phyloP scores from a whole-genome alignment of 208 protist species.

The Angomonas ambiguus region DNA sequence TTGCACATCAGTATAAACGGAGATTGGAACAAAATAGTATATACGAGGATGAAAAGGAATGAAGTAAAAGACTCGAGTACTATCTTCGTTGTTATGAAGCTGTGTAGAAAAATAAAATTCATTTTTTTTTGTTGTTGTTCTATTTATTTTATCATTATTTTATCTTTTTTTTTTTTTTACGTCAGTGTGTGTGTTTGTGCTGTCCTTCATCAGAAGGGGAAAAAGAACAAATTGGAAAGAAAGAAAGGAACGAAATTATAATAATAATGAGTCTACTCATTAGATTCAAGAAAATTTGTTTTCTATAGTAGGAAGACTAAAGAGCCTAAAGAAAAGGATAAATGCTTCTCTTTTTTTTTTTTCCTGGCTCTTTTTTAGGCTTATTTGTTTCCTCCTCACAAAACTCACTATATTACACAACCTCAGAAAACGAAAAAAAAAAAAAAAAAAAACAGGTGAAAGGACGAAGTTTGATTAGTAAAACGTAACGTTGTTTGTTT shows the following conservation, averaged over 20 bases:
- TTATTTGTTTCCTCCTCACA: too few species aligned
- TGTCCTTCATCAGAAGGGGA: conserved; percentile 1
- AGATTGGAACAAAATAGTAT: neutral
- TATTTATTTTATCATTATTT: conserved; percentile 12
- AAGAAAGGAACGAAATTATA: neutral
- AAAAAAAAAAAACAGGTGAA: neutral
- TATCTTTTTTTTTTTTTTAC: conserved; percentile 8
- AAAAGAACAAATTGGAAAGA: too few species aligned
- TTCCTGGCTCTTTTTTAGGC: too few species aligned
- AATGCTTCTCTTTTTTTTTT: too few species aligned
- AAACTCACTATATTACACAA: too few species aligned
- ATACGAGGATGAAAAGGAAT: neutral
- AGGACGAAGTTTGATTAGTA: too few species aligned
- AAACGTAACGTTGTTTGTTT: too few species aligned
- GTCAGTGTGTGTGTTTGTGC: conserved; percentile 11
- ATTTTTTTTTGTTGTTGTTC: neutral
- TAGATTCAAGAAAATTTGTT: too few species aligned
- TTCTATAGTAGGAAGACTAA: too few species aligned
- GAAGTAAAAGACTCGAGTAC: neutral
- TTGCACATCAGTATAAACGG: neutral
- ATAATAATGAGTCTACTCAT: too few species aligned
- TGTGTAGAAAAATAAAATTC: neutral
- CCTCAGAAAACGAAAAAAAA: conserved; percentile 6
- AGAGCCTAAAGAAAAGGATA: too few species aligned
- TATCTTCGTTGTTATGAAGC: too few species aligned